phyloP scores from a whole-genome alignment of 495 filamentous ascomycete species.

The Aspergillus sparsus region DNA sequence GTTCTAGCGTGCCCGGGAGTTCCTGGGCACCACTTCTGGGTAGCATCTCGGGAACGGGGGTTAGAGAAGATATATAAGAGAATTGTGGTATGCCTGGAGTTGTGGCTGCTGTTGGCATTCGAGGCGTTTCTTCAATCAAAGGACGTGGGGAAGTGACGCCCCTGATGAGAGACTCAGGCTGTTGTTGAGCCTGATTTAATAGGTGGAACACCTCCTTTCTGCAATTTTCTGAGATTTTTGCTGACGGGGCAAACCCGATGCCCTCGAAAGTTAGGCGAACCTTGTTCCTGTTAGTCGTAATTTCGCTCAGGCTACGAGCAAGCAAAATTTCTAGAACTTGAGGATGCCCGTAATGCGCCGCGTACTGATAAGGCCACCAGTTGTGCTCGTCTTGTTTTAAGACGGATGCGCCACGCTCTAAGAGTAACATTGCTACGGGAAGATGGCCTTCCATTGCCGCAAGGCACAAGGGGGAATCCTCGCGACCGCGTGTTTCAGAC shows the following conservation, averaged over 20 bases:
- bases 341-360: conserved; percentile 42
- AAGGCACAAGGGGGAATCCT: conserved; percentile 47
- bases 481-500: conserved; percentile 30
- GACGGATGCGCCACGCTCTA: conserved; percentile 40
- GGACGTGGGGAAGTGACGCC: neutral
- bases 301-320: conserved; percentile 17
- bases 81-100: neutral
- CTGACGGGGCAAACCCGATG: conserved; percentile 31
- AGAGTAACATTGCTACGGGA: conserved; percentile 37
- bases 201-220: conserved; percentile 26
- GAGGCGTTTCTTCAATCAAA: neutral
- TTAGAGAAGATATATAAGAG: conserved; percentile 4
- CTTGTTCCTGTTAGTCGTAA: conserved; percentile 15
- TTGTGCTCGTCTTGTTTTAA: conserved; percentile 42
- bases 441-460: conserved; percentile 44
- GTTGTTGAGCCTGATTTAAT: conserved; percentile 16
- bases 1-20: conserved; percentile 32
- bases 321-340: conserved; percentile 35
- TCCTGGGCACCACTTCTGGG: conserved; percentile 21
- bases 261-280: conserved; percentile 23
- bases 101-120: neutral
- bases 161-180: neutral
- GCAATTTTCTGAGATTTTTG: conserved; percentile 26
- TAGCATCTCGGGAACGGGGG: conserved; percentile 4
- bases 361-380: conserved; percentile 44